These are phyloP conservation scores for Eucalyptus regnans DNA, from an alignment of 345 rosid genomes.

Conservation along the genomic window DNA sequence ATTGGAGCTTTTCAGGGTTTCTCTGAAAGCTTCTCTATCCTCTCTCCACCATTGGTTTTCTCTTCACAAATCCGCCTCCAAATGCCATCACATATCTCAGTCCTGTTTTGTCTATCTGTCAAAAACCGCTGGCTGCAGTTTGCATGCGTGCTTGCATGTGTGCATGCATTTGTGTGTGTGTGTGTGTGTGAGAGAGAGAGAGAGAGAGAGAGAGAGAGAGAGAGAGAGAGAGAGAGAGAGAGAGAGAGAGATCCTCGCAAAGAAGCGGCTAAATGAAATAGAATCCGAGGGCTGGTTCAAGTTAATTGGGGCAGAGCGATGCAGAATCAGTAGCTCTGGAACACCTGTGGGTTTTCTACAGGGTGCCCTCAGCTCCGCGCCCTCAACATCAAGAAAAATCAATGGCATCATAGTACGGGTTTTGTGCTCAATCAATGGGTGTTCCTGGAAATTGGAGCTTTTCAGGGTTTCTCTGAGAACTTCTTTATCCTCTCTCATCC, in stretches of 20 bases:
- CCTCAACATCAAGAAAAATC: not conserved
- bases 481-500: not conserved
- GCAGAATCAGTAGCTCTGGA: not conserved
- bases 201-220: too few relatives aligned
- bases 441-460: not conserved
- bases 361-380: not conserved
- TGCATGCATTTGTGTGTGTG: not conserved
- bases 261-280: not conserved
- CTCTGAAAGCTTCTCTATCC: not conserved
- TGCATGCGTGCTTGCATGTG: not conserved
- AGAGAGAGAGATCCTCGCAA: not conserved
- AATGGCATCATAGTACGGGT: not conserved
- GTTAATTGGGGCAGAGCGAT: not conserved
- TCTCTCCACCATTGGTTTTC: not conserved
- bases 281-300: not conserved
- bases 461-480: not conserved
- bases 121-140: not conserved
- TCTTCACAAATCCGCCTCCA: not conserved
- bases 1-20: not conserved
- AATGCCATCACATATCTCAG: not conserved
- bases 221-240: not conserved
- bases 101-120: not conserved
- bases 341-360: not conserved
- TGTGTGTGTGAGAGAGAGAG: not conserved
- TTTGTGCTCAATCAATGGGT: not conserved